Conservation (phyloP, 2,329 filamentous ascomycete genomes). For the Pseudopithomyces maydicus region DNA sequence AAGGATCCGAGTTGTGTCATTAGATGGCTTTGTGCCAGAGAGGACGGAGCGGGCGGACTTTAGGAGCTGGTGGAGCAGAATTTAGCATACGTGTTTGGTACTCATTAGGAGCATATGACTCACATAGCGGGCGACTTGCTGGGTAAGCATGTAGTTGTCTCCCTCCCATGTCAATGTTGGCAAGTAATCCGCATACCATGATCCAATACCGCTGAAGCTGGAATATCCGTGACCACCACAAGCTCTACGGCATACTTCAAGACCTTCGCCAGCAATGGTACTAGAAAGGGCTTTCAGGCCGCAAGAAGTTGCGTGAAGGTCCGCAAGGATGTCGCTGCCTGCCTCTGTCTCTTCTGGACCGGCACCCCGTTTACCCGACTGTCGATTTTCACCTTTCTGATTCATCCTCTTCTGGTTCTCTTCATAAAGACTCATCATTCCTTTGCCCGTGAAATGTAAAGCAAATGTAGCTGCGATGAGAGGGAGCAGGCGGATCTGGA, state of each 20-base stretch:
- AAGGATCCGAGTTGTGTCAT: slow-evolving; percentile 72
- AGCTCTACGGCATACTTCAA: slow-evolving; percentile 75
- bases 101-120: slow-evolving; percentile 29
- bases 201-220: slow-evolving; percentile 75
- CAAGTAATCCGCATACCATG: slow-evolving; percentile 76
- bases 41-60: slow-evolving; percentile 75
- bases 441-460: slow-evolving; percentile 77
- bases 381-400: slow-evolving; percentile 44
- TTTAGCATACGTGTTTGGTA: background rate
- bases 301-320: slow-evolving; percentile 77
- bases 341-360: slow-evolving; percentile 71
- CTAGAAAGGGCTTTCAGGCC: slow-evolving; percentile 76
- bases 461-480: slow-evolving; percentile 76
- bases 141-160: slow-evolving; percentile 82
- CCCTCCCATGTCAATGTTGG: slow-evolving; percentile 76
- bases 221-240: slow-evolving; percentile 80
- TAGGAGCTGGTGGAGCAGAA: slow-evolving; percentile 56
- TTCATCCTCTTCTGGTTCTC: slow-evolving; percentile 73
- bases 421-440: slow-evolving; percentile 75
- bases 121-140: slow-evolving; percentile 76
- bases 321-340: slow-evolving; percentile 71
- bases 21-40: slow-evolving; percentile 65
- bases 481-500: slow-evolving; percentile 74
- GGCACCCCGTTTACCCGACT: slow-evolving; percentile 55
- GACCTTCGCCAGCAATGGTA: slow-evolving; percentile 73